phyloP scores from a whole-genome alignment of 2,329 filamentous ascomycete species.

The Corynespora cassiicola region DNA sequence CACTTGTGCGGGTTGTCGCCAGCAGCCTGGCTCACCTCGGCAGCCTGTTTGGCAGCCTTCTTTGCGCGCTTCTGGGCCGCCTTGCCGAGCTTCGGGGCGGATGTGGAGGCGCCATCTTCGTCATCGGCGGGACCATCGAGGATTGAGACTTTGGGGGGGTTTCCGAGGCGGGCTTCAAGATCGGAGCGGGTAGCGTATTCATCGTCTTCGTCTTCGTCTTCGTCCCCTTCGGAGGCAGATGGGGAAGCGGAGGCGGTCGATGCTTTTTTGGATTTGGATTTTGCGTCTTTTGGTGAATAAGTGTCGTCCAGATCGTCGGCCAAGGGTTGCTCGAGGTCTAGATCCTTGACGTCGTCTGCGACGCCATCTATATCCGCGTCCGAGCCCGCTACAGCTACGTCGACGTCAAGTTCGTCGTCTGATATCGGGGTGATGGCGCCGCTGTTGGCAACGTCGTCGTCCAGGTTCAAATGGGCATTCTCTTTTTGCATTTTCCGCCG shows the following conservation, averaged over 20 bases:
- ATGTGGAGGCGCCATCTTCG: slow-evolving; percentile 5
- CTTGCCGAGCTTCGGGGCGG: slow-evolving; percentile 51
- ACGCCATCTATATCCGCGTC: slow-evolving; percentile 41
- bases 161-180: slow-evolving; percentile 41
- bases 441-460: slow-evolving; percentile 41
- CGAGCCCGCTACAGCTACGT: slow-evolving; percentile 8
- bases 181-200: slow-evolving; percentile 45
- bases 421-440: slow-evolving; percentile 43
- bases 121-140: slow-evolving; percentile 7
- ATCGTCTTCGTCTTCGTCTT: slow-evolving; percentile 38
- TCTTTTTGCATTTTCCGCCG: slow-evolving; percentile 84
- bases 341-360: slow-evolving; percentile 33
- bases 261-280: slow-evolving; percentile 18
- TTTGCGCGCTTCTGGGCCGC: slow-evolving; percentile 57
- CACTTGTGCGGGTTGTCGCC: slow-evolving; percentile 69
- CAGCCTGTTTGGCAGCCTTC: slow-evolving; percentile 51
- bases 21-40: slow-evolving; percentile 26
- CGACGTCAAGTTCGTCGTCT: slow-evolving; percentile 31
- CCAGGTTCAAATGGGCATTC: slow-evolving; percentile 64
- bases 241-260: slow-evolving; percentile 19
- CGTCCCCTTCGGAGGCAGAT: slow-evolving; percentile 7
- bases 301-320: too few relatives aligned
- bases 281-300: slow-evolving; percentile 21
- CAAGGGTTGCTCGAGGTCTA: too few relatives aligned
- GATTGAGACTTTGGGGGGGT: slow-evolving; percentile 8